Evolutionary conservation across 2,329 filamentous ascomycete species (phyloP).

Genomic region (Sporothrix mexicana): DNA sequence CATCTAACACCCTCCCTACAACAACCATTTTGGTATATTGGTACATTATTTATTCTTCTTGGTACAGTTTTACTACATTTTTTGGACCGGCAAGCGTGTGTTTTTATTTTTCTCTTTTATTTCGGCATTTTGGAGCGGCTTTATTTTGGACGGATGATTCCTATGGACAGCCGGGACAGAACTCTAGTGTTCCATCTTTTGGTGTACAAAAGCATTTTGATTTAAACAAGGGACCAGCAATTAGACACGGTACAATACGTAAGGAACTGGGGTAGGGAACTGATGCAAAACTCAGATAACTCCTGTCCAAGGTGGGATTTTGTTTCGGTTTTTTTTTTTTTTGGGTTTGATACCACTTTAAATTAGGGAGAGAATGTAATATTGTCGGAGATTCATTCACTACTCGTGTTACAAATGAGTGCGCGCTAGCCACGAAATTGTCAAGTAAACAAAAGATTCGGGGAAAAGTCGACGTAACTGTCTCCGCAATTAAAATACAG

Average conservation of each 20-base stretch:
- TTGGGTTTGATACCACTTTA: slow-evolving; percentile 8
- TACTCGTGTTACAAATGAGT: too few relatives aligned
- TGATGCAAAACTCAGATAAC: neutral
- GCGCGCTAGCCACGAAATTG: neutral
- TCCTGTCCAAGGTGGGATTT: neutral
- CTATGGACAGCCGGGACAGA: neutral
- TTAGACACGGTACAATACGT: slow-evolving; percentile 1
- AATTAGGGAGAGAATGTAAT: neutral
- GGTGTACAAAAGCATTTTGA: slow-evolving; percentile 22
- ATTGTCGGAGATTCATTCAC: neutral
- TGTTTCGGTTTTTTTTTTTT: neutral
- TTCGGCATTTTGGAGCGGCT: slow-evolving; percentile 10
- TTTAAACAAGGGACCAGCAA: neutral
- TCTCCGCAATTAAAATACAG: neutral
- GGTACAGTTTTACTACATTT: neutral
- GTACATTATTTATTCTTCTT: neutral
- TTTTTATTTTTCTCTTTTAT: neutral
- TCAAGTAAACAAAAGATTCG: neutral
- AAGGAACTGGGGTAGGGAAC: neutral
- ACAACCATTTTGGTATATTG: neutral
- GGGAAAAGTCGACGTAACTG: neutral
- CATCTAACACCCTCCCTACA: slow-evolving; percentile 44
- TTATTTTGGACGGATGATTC: neutral
- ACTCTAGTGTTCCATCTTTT: neutral
- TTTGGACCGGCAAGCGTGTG: neutral